These are phyloP conservation scores for Leishmania major DNA, from an alignment of 208 protist species.

Conservation along the genomic window DNA sequence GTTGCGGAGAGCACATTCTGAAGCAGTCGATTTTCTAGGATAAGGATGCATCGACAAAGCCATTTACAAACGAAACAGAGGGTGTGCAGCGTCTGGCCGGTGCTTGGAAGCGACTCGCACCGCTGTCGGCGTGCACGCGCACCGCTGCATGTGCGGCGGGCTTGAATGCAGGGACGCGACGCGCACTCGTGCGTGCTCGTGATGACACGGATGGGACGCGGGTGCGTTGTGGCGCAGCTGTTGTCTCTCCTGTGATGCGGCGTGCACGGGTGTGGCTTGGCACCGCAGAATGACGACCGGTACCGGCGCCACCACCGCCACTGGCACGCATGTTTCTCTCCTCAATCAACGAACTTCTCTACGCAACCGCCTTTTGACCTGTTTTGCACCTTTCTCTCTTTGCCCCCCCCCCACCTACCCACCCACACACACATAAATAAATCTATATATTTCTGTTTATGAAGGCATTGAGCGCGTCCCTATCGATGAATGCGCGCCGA, in stretches of 20 bases:
- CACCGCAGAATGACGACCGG: background rate
- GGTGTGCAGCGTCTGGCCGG: background rate
- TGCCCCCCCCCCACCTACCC: background rate
- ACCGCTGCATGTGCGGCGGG: background rate
- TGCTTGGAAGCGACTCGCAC: background rate
- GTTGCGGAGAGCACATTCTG: background rate
- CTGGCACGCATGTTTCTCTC: background rate
- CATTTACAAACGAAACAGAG: background rate
- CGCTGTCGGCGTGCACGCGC: background rate
- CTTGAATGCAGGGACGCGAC: background rate
- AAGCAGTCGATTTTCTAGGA: background rate
- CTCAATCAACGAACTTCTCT: background rate
- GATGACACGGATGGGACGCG: background rate
- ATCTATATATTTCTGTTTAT: background rate
- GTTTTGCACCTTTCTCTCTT: background rate
- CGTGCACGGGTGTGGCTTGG: background rate
- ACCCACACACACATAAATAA: background rate
- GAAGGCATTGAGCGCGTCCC: background rate
- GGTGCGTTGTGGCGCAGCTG: background rate
- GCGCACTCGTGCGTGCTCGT: background rate
- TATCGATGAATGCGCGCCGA: background rate
- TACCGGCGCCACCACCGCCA: background rate
- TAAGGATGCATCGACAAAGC: background rate
- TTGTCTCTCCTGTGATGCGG: background rate
- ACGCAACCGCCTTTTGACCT: conserved; percentile 7